Conservation (phyloP, 495 filamentous ascomycete species). For the Aspergillus hancockii region DNA sequence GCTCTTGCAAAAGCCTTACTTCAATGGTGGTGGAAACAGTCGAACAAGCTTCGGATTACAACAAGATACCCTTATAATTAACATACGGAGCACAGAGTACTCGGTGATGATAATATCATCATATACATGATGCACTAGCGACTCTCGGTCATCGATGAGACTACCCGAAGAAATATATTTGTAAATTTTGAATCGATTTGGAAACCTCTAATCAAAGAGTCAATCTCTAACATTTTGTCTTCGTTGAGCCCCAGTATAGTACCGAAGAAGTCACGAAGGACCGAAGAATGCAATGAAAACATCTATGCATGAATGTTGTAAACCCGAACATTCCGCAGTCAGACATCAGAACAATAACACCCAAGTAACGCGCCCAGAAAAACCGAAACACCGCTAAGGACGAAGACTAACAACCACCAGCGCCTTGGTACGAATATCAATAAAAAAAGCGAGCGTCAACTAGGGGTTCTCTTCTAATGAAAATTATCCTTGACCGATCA, state of each 20-base stretch:
- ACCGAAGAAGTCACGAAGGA: background rate
- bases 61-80: too few species aligned
- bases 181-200: background rate
- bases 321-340: constrained; percentile 15
- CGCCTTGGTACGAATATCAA: constrained; percentile 32
- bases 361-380: constrained; percentile 28
- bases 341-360: constrained; percentile 23
- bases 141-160: too few species aligned
- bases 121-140: too few species aligned
- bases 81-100: too few species aligned
- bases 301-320: constrained; percentile 29
- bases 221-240: background rate
- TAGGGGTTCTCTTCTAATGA: constrained; percentile 6
- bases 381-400: constrained; percentile 33
- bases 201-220: background rate
- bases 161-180: background rate
- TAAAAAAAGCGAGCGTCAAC: constrained; percentile 23
- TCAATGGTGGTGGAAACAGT: too few species aligned
- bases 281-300: background rate
- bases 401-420: constrained; percentile 41
- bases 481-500: background rate
- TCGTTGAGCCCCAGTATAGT: background rate
- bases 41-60: too few species aligned
- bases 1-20: too few species aligned
- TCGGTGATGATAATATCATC: too few species aligned